A percentile compares a stretch with the other conserved stretches of the same genome.
phyloP scores from a whole-genome alignment of 768 basidiomycete species.

The Galerina sulciceps region DNA sequence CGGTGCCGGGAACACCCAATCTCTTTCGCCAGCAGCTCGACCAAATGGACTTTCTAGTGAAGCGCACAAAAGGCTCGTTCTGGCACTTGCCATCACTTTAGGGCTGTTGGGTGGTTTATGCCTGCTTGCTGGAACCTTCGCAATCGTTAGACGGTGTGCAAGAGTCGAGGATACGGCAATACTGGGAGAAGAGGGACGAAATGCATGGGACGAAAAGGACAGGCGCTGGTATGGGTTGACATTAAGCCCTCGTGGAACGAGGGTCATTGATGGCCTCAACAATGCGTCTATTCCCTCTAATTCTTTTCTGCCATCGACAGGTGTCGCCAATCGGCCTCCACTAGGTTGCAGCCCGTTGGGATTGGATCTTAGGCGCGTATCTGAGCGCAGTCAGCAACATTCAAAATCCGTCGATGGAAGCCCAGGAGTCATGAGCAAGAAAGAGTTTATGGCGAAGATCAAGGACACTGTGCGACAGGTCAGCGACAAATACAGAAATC shows the following conservation, averaged over 20 bases:
- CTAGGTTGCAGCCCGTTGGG: conserved; percentile 29
- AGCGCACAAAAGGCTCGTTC: conserved; percentile 51
- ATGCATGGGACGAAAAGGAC: conserved; percentile 66
- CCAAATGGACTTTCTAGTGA: conserved; percentile 41
- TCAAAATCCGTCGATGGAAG: conserved; percentile 29
- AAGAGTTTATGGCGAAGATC: conserved; percentile 68
- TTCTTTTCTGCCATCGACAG: conserved; percentile 15
- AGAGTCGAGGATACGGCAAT: conserved; percentile 64
- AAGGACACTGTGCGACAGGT: conserved; percentile 69
- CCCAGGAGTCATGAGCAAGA: conserved; percentile 70
- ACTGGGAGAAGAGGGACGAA: conserved; percentile 60
- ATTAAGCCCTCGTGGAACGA: conserved; percentile 31
- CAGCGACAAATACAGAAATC: conserved; percentile 57
- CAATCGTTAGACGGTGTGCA: conserved; percentile 57
- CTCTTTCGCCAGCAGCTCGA: conserved; percentile 32
- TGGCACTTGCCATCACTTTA: conserved; percentile 66
- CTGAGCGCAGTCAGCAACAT: conserved; percentile 44
- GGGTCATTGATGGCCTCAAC: conserved; percentile 19
- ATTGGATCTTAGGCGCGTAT: conserved; percentile 55
- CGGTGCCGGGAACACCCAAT: conserved; percentile 36
- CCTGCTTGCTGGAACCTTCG: conserved; percentile 56
- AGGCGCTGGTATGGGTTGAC: conserved; percentile 70
- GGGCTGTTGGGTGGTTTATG: conserved; percentile 64
- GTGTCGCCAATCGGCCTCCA: neutral
- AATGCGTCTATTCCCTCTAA: neutral